Evolutionary conservation across 306 rosid genomes (phyloP).

Genomic region (Trifolium repens): DNA sequence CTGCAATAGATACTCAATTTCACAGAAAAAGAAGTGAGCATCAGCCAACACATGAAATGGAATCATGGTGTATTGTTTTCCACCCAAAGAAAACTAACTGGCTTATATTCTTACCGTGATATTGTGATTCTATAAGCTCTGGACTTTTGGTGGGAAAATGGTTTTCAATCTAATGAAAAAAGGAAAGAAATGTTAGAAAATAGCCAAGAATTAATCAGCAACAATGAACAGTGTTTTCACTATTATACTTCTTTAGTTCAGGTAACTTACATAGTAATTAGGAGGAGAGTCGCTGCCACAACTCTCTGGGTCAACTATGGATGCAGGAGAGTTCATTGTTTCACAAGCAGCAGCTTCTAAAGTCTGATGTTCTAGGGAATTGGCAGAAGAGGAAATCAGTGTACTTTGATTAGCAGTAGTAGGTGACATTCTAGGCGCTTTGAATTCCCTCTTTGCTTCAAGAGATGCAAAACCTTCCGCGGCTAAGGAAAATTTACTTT

Average conservation of each 20-base stretch:
- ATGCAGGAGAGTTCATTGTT: conserved; percentile 46
- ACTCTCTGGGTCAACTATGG: conserved; percentile 41
- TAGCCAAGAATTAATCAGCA: conserved; percentile 2
- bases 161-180: conserved; percentile 54
- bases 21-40: conserved; percentile 47
- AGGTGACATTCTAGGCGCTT: conserved; percentile 80
- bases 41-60: conserved; percentile 32
- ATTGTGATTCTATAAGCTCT: conserved; percentile 50
- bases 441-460: conserved; percentile 88
- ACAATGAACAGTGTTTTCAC: conserved; percentile 29
- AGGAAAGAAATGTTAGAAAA: conserved; percentile 23
- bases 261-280: conserved; percentile 51
- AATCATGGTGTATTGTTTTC: conserved; percentile 29
- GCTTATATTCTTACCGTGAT: conserved; percentile 51
- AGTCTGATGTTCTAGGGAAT: conserved; percentile 46
- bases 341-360: conserved; percentile 47
- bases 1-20: conserved; percentile 44
- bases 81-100: conserved; percentile 35
- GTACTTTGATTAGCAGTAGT: conserved; percentile 51
- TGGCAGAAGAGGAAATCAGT: conserved; percentile 47
- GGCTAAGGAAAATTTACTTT: conserved; percentile 56
- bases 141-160: conserved; percentile 41
- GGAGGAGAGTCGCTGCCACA: conserved; percentile 41
- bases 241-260: conserved; percentile 26
- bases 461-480: conserved; percentile 88